These are phyloP conservation scores for Psilocybe mexicana DNA, from an alignment of 1,284 basidiomycete genomes.

Conservation along the genomic window DNA sequence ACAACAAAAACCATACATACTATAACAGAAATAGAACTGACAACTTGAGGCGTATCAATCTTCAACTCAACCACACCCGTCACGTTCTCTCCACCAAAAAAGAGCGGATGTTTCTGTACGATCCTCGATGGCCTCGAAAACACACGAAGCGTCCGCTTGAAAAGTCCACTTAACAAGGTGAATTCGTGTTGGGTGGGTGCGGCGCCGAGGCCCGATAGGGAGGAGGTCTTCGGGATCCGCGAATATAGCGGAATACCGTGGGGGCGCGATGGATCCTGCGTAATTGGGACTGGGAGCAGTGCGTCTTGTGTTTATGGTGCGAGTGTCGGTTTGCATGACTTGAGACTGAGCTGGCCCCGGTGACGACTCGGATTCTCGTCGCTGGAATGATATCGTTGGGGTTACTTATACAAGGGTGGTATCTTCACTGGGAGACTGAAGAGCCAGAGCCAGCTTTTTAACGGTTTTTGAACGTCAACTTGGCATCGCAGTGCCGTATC, in stretches of 20 bases:
- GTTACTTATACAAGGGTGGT: too few species aligned
- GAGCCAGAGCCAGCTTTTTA: too few species aligned
- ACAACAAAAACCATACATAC: slow-evolving; percentile 8
- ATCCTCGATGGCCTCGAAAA: slow-evolving; percentile 16
- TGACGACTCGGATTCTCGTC: too few species aligned
- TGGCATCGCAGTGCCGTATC: too few species aligned
- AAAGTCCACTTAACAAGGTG: background rate
- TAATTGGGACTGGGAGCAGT: background rate
- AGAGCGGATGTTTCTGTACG: slow-evolving; percentile 14
- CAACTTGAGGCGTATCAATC: slow-evolving; percentile 16
- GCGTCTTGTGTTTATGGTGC: background rate
- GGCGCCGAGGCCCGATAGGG: background rate
- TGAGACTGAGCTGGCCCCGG: too few species aligned
- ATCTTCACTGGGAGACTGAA: too few species aligned
- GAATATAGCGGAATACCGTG: slow-evolving; percentile 21
- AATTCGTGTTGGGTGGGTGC: slow-evolving; percentile 7
- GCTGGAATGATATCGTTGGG: too few species aligned
- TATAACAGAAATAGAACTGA: slow-evolving; percentile 19
- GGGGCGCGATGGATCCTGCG: background rate
- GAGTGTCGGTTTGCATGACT: too few species aligned
- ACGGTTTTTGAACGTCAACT: too few species aligned
- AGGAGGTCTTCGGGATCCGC: slow-evolving; percentile 6
- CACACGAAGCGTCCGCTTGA: slow-evolving; percentile 12
- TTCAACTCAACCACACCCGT: slow-evolving; percentile 21
- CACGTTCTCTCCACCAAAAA: slow-evolving; percentile 23